Conservation (phyloP, 2,329 filamentous ascomycete species). For the Cercospora zeina region DNA sequence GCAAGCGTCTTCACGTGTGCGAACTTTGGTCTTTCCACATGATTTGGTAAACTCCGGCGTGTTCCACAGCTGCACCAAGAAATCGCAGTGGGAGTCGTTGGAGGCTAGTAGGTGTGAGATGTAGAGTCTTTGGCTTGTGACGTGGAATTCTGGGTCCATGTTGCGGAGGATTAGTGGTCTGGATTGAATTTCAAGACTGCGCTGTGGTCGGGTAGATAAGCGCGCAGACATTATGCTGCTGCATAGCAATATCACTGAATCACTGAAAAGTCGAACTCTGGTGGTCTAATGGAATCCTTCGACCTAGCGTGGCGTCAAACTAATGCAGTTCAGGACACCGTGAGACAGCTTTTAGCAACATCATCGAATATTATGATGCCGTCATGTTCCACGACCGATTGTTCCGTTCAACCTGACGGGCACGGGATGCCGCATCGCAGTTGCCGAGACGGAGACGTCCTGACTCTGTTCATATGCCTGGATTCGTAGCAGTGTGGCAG, state of each 20-base stretch:
- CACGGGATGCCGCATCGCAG: too few relatives aligned
- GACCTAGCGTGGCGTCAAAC: too few relatives aligned
- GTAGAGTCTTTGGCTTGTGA: background rate
- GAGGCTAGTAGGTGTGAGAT: background rate
- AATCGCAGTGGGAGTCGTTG: background rate
- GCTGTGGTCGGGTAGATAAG: background rate
- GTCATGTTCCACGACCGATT: background rate
- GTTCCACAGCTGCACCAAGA: background rate
- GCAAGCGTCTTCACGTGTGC: background rate
- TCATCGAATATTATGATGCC: background rate
- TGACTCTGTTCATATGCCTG: background rate
- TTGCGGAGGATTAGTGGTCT: background rate
- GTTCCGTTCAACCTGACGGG: background rate
- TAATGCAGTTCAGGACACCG: background rate
- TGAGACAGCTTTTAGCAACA: background rate
- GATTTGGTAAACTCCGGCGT: conserved; percentile 1
- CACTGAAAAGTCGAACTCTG: too few relatives aligned
- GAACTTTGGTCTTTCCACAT: background rate
- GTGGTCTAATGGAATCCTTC: too few relatives aligned
- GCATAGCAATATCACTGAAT: too few relatives aligned
- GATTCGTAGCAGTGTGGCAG: background rate
- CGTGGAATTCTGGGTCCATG: conserved; percentile 1
- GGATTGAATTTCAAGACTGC: background rate
- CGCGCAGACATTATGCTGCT: background rate
- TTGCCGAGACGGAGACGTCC: background rate